A percentile compares a stretch with the other conserved stretches of the same genome.
phyloP scores from a whole-genome alignment of 2,329 filamentous ascomycete genomes.

The Mycogone perniciosa region DNA sequence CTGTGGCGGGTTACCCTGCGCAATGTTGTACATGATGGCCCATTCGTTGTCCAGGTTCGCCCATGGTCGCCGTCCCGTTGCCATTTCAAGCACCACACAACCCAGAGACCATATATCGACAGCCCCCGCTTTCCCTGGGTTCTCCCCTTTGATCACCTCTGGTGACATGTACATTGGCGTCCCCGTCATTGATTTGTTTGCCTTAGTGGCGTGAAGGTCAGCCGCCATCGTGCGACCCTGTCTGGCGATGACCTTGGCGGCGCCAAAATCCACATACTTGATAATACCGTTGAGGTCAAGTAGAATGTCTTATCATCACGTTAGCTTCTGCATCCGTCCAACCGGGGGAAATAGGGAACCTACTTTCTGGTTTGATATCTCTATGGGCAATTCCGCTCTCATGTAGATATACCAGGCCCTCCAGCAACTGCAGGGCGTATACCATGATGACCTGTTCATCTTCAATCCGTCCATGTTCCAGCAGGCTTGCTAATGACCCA shows the following conservation, averaged over 20 bases:
- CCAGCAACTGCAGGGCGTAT: slow-evolving; percentile 87
- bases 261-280: slow-evolving; percentile 98
- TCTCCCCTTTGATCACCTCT: slow-evolving; percentile 91
- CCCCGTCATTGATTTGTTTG: slow-evolving; percentile 90
- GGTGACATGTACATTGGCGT: slow-evolving; percentile 99
- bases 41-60: slow-evolving; percentile 95
- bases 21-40: slow-evolving; percentile 99
- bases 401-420: slow-evolving; percentile 90
- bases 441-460: slow-evolving; percentile 98
- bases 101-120: slow-evolving; percentile 96
- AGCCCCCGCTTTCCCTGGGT: slow-evolving; percentile 71
- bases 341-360: slow-evolving; percentile 31
- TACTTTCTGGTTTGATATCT: slow-evolving; percentile 96
- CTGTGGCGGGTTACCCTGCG: slow-evolving; percentile 87
- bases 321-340: slow-evolving; percentile 13
- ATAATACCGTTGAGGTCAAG: slow-evolving; percentile 97
- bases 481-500: slow-evolving; percentile 78
- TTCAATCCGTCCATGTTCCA: slow-evolving; percentile 95
- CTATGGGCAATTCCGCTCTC: slow-evolving; percentile 88
- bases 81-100: slow-evolving; percentile 96
- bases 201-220: slow-evolving; percentile 52
- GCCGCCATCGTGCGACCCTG: slow-evolving; percentile 78
- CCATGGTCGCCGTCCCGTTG: slow-evolving; percentile 90
- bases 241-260: slow-evolving; percentile 91
- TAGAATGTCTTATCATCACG: slow-evolving; percentile 62